Conservation (phyloP, 192 early-diverging fungal genomes). For the Backusella macrospora region DNA sequence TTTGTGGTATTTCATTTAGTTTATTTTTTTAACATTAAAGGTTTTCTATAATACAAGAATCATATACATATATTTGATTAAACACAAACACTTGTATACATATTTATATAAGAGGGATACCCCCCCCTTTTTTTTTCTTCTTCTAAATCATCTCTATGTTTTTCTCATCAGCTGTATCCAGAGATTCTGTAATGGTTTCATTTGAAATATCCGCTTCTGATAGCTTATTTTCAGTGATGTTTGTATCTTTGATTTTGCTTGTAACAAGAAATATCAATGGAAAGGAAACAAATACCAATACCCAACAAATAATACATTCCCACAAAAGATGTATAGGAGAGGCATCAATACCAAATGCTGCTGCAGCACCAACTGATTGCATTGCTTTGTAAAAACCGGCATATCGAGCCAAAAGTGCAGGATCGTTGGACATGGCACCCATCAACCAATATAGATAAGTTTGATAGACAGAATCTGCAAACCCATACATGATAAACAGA, state of each 20-base stretch:
- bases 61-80: not conserved
- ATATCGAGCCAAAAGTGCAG: conserved; percentile 65
- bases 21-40: not conserved
- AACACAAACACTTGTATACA: not conserved
- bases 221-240: not conserved
- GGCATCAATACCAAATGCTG: conserved; percentile 73
- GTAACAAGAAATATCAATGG: conserved; percentile 50
- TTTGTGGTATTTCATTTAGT: too few relatives aligned
- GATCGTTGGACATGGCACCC: conserved; percentile 80
- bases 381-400: conserved; percentile 90
- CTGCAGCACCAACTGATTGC: conserved; percentile 76
- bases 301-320: conserved; percentile 53
- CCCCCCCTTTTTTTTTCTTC: too few relatives aligned
- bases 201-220: not conserved
- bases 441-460: conserved; percentile 81
- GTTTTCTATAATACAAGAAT: not conserved
- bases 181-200: not conserved
- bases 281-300: conserved; percentile 52
- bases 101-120: too few relatives aligned
- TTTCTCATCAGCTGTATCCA: conserved; percentile 9
- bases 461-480: conserved; percentile 81
- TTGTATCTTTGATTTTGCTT: conserved; percentile 49
- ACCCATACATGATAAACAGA: conserved; percentile 75
- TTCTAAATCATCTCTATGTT: not conserved
- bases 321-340: conserved; percentile 15